A percentile compares a stretch with the other conserved stretches of the same genome.
phyloP scores from a whole-genome alignment of 257 asterid genomes.

The Solanum ahanhuiri region DNA sequence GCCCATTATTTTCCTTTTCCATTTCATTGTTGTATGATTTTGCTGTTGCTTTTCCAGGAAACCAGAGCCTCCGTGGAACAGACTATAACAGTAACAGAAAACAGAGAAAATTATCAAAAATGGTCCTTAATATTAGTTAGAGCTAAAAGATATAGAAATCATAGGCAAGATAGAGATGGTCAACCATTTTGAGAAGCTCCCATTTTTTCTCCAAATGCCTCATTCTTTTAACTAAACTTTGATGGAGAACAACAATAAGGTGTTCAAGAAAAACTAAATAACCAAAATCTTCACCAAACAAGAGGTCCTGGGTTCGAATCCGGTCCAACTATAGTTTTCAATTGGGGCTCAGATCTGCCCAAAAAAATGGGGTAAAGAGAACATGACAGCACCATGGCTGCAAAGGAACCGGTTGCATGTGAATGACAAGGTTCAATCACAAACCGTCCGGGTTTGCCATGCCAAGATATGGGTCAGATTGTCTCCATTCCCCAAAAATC shows the following conservation, averaged over 20 bases:
- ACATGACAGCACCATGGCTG: background rate
- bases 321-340: background rate
- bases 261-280: background rate
- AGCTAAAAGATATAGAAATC: background rate
- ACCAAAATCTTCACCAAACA: background rate
- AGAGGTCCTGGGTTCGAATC: background rate
- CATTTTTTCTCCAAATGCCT: background rate
- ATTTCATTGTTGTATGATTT: background rate
- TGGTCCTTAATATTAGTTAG: background rate
- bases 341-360: background rate
- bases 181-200: background rate
- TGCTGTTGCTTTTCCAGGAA: background rate
- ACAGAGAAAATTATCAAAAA: background rate
- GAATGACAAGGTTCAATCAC: background rate
- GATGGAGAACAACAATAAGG: background rate
- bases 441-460: background rate
- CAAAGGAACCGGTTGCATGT: background rate
- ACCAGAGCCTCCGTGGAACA: background rate
- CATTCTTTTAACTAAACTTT: background rate
- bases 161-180: background rate
- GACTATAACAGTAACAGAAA: background rate
- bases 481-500: background rate
- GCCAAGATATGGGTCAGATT: background rate
- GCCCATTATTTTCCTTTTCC: background rate
- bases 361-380: background rate